Evolutionary conservation across 208 protist species (phyloP).

Genomic region (Acanthamoeba polyphaga): DNA sequence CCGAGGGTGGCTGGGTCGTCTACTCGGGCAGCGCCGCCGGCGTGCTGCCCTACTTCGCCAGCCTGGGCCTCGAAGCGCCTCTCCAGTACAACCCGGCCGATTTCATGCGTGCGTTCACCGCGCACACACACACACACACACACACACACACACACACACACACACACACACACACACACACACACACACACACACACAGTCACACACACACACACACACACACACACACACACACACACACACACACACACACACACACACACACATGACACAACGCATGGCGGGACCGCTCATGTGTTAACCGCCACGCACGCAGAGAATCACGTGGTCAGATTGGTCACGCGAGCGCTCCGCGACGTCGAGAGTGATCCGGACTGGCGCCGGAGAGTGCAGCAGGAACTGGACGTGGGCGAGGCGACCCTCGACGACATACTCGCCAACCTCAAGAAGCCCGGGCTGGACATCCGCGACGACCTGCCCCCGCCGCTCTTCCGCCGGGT

Average conservation of each 20-base stretch:
- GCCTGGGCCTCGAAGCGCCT: slow-evolving; percentile 71
- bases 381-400: background rate
- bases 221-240: too few species aligned
- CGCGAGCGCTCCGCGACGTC: background rate
- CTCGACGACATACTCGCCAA: background rate
- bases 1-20: slow-evolving; percentile 45
- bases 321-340: background rate
- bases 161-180: too few species aligned
- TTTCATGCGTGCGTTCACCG: slow-evolving; percentile 75
- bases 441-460: background rate
- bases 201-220: too few species aligned
- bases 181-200: too few species aligned
- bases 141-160: too few species aligned
- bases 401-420: background rate
- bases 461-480: background rate
- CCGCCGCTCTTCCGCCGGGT: background rate
- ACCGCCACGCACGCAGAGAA: background rate
- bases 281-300: background rate
- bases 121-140: too few species aligned
- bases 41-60: slow-evolving; percentile 63
- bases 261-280: too few species aligned
- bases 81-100: slow-evolving; percentile 80
- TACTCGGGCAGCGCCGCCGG: slow-evolving; percentile 43
- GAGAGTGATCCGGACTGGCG: background rate
- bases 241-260: too few species aligned